A percentile compares a stretch with the other conserved stretches of the same genome.
Conservation (phyloP, 1,284 basidiomycete genomes). For the Irpex sp. region DNA sequence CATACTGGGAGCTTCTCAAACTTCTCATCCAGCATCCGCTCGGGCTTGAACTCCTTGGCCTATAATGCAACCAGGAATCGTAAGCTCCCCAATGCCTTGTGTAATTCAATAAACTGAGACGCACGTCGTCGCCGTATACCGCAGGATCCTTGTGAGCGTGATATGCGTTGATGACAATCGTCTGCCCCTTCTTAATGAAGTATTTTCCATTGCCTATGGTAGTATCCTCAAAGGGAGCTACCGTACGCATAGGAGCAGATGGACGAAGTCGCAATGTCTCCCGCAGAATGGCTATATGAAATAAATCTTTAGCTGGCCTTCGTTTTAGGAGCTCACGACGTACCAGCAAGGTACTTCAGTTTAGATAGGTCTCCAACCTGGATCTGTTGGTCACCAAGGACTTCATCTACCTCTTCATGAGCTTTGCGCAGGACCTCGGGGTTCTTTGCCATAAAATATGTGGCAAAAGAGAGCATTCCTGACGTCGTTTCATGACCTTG, state of each 20-base stretch:
- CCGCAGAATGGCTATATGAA: constrained; percentile 36
- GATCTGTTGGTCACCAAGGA: constrained; percentile 36
- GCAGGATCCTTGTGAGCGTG: constrained; percentile 39
- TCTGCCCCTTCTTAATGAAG: constrained; percentile 32
- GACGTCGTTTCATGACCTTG: constrained; percentile 49
- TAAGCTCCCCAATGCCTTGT: no score
- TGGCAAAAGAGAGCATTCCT: constrained; percentile 21
- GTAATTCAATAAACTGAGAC: constrained; percentile 14
- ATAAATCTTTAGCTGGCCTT: not conserved
- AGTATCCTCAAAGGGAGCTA: constrained; percentile 34
- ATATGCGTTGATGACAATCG: constrained; percentile 30
- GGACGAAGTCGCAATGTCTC: constrained; percentile 44
- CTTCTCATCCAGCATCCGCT: constrained; percentile 46
- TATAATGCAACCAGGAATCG: no score
- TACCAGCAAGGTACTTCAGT: constrained; percentile 41
- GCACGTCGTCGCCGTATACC: constrained; percentile 49
- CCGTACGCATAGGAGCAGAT: constrained; percentile 35
- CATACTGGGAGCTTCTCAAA: constrained; percentile 41
- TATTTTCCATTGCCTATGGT: constrained; percentile 39
- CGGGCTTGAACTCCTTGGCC: constrained; percentile 38
- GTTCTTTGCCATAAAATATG: constrained; percentile 44
- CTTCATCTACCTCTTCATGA: constrained; percentile 42
- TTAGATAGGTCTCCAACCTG: constrained; percentile 37
- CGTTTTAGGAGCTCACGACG: not conserved
- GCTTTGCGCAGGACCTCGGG: constrained; percentile 42